Evolutionary conservation across 2,329 filamentous ascomycete species (phyloP), one percentile per base, ranked within the genome.

Genomic region (Botrytis porri): DNA sequence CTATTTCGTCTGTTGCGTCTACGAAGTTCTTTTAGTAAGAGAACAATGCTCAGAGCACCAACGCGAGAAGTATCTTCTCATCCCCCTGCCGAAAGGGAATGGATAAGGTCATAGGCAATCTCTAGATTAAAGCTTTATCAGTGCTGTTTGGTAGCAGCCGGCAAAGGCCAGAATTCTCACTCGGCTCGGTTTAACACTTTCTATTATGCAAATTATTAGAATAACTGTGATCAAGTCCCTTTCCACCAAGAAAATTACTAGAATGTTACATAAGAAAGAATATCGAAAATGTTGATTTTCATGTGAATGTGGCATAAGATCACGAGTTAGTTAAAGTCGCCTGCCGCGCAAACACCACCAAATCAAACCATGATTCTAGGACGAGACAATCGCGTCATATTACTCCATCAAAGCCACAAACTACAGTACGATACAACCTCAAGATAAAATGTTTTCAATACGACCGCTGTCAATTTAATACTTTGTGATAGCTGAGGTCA

Each of bases 241-340:
- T 51, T n/a, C 22, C 5, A 9, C 25, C 10, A 6, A 51, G 48
- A n/a, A 39, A 16, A 25, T n/a, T 8, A 7, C 25, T 37, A 12
- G 32, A 7, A 12, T 25, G 59, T 39, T 25, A 20, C 16, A 62
- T 9, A 0, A 35, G 41, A 48, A 48, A 37, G 3, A 65, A 64
- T 25, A 48, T 20, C 29, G 3, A 16, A 39, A 29, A 54, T 1
- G 0, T 25, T n/a, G 45, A 64, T 64, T 64, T 64, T 43, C 61
- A 43, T 63, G 37, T 67, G 32, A 67, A 67, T 54, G 64, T 67
- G 51, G 35, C 0, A 20, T 29, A 57, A 29, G n/a, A 57, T 57
- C 65, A 69, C 65, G 65, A 69, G 65, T 43, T 57, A 35, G 25
- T 32, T 69, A 57, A 67, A 67, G 65, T 67, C 48, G 65, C 65